Conservation (phyloP, 345 rosid species). For the Lepidium sativum region DNA sequence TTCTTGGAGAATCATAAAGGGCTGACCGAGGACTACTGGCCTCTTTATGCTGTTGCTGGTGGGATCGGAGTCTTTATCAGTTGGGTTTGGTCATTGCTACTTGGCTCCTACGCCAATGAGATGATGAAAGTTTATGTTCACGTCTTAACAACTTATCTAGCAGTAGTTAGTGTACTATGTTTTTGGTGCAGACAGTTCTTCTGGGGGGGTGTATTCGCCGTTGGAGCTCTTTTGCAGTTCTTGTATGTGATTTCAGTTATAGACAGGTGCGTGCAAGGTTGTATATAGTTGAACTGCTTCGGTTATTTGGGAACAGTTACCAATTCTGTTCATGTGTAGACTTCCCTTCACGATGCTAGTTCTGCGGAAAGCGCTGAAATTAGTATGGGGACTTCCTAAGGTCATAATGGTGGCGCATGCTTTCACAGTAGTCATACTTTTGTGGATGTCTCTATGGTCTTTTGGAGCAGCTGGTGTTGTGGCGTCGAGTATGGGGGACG, state of each 20-base stretch:
- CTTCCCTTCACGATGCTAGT: constrained; percentile 91
- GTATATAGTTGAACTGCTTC: neutral
- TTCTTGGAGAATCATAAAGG: constrained; percentile 37
- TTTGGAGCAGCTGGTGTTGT: constrained; percentile 90
- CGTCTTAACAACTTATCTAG: constrained; percentile 80
- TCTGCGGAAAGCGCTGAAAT: constrained; percentile 71
- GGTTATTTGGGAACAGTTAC: neutral
- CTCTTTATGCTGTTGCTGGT: constrained; percentile 73
- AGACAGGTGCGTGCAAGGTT: constrained; percentile 55
- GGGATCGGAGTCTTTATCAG: constrained; percentile 67
- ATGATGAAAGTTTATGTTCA: constrained; percentile 91
- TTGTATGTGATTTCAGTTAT: constrained; percentile 91
- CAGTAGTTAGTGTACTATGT: constrained; percentile 83
- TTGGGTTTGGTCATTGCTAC: constrained; percentile 68
- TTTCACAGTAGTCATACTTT: constrained; percentile 67
- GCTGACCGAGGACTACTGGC: constrained; percentile 87
- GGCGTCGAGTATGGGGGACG: constrained; percentile 64
- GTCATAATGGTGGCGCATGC: constrained; percentile 67
- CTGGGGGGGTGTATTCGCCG: constrained; percentile 78
- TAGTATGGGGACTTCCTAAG: constrained; percentile 92
- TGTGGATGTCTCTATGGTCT: constrained; percentile 92
- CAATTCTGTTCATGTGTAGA: constrained; percentile 30
- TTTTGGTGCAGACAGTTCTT: constrained; percentile 76
- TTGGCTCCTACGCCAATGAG: constrained; percentile 67
- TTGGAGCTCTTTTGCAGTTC: constrained; percentile 82